Evolutionary conservation across 768 basidiomycete genomes (phyloP).

Genomic region (Psilocybe cyanescens): DNA sequence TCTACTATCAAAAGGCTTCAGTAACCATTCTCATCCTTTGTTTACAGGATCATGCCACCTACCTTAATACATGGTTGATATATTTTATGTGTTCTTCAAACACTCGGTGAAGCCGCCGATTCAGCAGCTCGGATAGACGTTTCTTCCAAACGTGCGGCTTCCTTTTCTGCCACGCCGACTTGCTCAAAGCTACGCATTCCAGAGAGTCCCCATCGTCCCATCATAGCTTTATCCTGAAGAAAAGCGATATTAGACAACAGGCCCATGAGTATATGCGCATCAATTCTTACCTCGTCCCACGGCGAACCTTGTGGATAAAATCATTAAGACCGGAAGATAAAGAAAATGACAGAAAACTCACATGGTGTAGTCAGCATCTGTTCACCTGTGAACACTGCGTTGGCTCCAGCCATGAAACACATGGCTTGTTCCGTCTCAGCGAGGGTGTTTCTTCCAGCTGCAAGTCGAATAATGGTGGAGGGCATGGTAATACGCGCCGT

Average conservation of each 20-base stretch:
- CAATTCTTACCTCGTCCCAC: slow-evolving; percentile 80
- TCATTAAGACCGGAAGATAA: not conserved
- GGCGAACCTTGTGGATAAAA: slow-evolving; percentile 64
- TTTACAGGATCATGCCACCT: not conserved
- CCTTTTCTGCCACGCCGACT: slow-evolving; percentile 42
- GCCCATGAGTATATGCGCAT: slow-evolving; percentile 3
- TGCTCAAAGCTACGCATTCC: slow-evolving; percentile 94
- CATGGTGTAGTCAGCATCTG: slow-evolving; percentile 97
- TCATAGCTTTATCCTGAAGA: slow-evolving; percentile 86
- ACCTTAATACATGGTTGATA: not conserved
- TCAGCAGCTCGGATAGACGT: slow-evolving; percentile 1
- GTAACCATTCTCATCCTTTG: no score
- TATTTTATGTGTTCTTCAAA: not conserved
- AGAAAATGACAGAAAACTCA: slow-evolving; percentile 39
- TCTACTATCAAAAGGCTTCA: not conserved
- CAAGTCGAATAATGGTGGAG: slow-evolving; percentile 90
- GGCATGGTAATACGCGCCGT: slow-evolving; percentile 94
- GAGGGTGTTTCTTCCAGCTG: slow-evolving; percentile 90
- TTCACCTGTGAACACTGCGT: slow-evolving; percentile 98
- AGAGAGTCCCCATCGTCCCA: slow-evolving; percentile 88
- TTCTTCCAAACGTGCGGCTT: slow-evolving; percentile 22
- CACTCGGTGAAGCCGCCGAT: not conserved
- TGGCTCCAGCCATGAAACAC: slow-evolving; percentile 99
- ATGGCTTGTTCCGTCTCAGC: slow-evolving; percentile 93
- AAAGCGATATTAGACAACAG: slow-evolving; percentile 10